Percentiles rank a stretch among this genome's conserved stretches.
These are phyloP conservation scores for Acacia concinna DNA, from an alignment of 331 rosid genomes.

Conservation along the genomic window DNA sequence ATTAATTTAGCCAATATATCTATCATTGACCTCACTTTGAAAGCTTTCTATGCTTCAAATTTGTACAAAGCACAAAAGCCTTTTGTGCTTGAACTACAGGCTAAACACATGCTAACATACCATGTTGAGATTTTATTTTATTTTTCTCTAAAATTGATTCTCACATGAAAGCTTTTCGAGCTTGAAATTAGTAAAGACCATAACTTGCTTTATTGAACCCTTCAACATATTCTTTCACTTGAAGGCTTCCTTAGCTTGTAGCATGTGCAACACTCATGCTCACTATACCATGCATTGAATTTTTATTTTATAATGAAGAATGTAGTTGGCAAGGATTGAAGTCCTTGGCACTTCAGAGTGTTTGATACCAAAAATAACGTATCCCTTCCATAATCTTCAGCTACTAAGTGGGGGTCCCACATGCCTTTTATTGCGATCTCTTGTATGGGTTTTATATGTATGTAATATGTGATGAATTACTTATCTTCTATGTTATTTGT, in stretches of 20 bases:
- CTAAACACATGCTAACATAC: background rate
- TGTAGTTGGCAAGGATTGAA: background rate
- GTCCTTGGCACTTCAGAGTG: background rate
- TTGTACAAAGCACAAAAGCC: background rate
- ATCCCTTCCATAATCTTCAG: background rate
- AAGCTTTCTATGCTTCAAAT: background rate
- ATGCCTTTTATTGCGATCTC: background rate
- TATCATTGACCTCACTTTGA: background rate
- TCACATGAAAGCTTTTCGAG: background rate
- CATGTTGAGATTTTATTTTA: background rate
- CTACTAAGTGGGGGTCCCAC: background rate
- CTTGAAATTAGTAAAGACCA: background rate
- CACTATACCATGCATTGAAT: background rate
- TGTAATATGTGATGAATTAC: background rate
- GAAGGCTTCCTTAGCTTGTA: too few species aligned
- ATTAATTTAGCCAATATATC: background rate
- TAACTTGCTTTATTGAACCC: background rate
- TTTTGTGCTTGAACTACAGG: background rate
- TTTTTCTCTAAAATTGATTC: background rate
- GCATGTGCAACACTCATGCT: background rate
- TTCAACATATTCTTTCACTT: background rate
- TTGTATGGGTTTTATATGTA: background rate
- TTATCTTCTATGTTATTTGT: conserved; percentile 12
- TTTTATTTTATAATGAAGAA: background rate
- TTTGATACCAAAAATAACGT: background rate